Evolutionary conservation across 2,329 filamentous ascomycete species (phyloP), one percentile per base, ranked within the genome.

Genomic region (Aspergillus sp.): DNA sequence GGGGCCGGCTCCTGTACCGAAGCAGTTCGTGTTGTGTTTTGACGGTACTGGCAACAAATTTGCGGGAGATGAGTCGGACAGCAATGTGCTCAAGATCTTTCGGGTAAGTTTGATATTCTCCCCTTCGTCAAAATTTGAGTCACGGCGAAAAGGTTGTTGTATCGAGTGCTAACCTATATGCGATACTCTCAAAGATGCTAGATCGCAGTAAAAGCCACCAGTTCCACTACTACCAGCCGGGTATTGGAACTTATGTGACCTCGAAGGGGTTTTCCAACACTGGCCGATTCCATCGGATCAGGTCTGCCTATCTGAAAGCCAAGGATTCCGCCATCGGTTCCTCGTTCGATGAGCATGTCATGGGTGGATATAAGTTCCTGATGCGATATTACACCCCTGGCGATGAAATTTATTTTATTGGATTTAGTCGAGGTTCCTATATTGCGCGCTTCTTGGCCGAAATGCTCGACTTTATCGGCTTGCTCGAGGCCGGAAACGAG

Each of bases 391-490:
- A 85, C 60, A 71, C 72, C 38, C 73, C 75, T 0, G 67, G 66
- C 13, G 63, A 69, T 40, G 61, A 67, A 39, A 82, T 85, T 28
- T 85, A 81, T 59, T 77, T 86, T 64, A 86, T 86, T 47, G 83
- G 83, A 2, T 86, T 86, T 67, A 82, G 77, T 8, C 75, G 83
- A 10, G 83, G 83, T n/a, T 78, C 82, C 1, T 86, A 86, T 56
- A 82, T 83, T 33, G 83, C 82, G 0, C 76, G 82, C 2, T 86
- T 86, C 57, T 66, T 86, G 0, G 85, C 86, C 0, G 86, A 90
- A 58, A 89, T 89, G 86, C 74, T 90, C 9, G 85, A 90, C 55
- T 81, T 86, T 51, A 80, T 90, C 42, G 86, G 87, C 0, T 71
- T 90, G 0, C 70, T 90, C 9, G 83, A 80, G 2, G 81, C 85